Percentiles rank a stretch among this genome's conserved stretches.
phyloP scores from a whole-genome alignment of 768 basidiomycete species.

The Myochromella boudieri region DNA sequence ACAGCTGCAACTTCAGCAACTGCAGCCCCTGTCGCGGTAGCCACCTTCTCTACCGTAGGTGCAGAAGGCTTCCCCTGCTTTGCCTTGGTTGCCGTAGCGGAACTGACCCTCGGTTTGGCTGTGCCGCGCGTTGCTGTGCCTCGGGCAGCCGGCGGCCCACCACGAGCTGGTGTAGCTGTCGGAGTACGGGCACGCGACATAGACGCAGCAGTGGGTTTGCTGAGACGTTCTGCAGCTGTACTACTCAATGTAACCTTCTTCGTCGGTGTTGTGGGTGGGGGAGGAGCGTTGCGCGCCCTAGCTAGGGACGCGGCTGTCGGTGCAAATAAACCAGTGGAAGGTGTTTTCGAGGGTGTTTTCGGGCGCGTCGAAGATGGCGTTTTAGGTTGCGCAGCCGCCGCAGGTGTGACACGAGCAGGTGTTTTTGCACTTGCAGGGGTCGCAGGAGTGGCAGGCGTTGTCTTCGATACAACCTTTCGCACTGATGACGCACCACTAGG shows the following conservation, averaged over 20 bases:
- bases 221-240: slow-evolving; percentile 62
- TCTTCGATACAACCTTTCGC: slow-evolving; percentile 23
- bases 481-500: slow-evolving; percentile 33
- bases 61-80: slow-evolving; percentile 19
- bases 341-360: slow-evolving; percentile 69
- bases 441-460: slow-evolving; percentile 22
- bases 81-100: slow-evolving; percentile 16
- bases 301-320: slow-evolving; percentile 85
- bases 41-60: slow-evolving; percentile 17
- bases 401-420: slow-evolving; percentile 22
- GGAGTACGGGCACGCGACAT: slow-evolving; percentile 56
- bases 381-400: slow-evolving; percentile 24
- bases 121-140: slow-evolving; percentile 27
- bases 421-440: slow-evolving; percentile 33
- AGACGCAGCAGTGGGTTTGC: slow-evolving; percentile 82
- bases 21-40: too few relatives aligned
- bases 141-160: slow-evolving; percentile 21
- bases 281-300: slow-evolving; percentile 54
- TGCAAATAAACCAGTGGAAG: slow-evolving; percentile 69
- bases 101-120: slow-evolving; percentile 18
- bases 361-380: slow-evolving; percentile 40
- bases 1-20: slow-evolving; percentile 15
- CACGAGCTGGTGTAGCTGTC: slow-evolving; percentile 27
- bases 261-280: slow-evolving; percentile 43
- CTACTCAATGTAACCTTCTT: slow-evolving; percentile 57